These are phyloP conservation scores for Saprolegnia parasitica DNA, from an alignment of 352 stramenopile genomes.

Conservation along the genomic window DNA sequence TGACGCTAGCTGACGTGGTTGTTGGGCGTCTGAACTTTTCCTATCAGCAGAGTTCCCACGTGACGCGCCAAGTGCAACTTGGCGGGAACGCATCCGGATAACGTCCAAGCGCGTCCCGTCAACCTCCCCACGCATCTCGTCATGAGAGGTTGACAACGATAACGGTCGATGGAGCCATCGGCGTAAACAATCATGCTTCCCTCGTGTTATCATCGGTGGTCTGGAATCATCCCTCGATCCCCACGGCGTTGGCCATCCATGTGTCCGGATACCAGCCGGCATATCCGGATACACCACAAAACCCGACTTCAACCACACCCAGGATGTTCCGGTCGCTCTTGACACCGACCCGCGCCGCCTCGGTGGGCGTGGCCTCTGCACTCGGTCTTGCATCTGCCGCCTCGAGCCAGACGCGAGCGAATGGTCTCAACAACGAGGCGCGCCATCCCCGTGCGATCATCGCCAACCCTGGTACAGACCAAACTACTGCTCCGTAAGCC, in stretches of 20 bases:
- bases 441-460: constrained; percentile 21
- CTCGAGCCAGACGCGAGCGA: background rate
- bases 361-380: background rate
- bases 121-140: too few relatives aligned
- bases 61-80: too few relatives aligned
- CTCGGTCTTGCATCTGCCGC: background rate
- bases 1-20: too few relatives aligned
- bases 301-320: background rate
- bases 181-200: too few relatives aligned
- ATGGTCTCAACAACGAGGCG: constrained; percentile 10
- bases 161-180: too few relatives aligned
- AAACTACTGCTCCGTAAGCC: background rate
- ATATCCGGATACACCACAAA: background rate
- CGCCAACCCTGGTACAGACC: constrained; percentile 22
- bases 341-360: background rate
- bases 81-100: too few relatives aligned
- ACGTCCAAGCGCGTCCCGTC: too few relatives aligned
- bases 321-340: constrained; percentile 19
- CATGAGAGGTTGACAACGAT: too few relatives aligned
- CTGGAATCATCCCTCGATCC: background rate
- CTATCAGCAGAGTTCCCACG: too few relatives aligned
- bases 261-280: background rate
- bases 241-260: background rate
- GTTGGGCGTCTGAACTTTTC: too few relatives aligned
- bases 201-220: too few relatives aligned